A percentile compares a stretch with the other conserved stretches of the same genome.
Evolutionary conservation across 768 basidiomycete species (phyloP).

Genomic region (Infundibulicybe gibba): DNA sequence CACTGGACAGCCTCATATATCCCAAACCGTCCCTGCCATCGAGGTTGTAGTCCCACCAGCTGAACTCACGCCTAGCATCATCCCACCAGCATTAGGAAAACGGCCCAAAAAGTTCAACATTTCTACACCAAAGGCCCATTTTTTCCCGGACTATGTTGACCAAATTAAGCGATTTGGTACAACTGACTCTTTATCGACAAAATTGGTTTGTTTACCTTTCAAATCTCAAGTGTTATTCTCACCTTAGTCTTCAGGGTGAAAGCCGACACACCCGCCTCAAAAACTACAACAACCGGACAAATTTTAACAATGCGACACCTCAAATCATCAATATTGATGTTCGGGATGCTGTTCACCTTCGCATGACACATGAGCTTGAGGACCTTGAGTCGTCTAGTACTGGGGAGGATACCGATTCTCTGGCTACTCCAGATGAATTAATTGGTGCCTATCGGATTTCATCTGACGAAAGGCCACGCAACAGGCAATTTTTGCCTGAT

Average conservation of each 20-base stretch:
- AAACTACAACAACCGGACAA: constrained; percentile 6
- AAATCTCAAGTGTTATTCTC: not conserved
- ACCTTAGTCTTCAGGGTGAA: not conserved
- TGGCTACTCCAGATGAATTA: not conserved
- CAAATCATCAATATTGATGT: constrained; percentile 12
- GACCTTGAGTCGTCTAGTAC: not conserved
- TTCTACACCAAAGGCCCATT: constrained; percentile 25
- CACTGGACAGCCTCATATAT: too few species aligned
- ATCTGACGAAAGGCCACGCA: not conserved
- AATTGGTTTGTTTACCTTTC: constrained; percentile 9
- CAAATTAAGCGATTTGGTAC: constrained; percentile 16
- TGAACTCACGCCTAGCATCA: too few species aligned
- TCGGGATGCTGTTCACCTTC: constrained; percentile 7
- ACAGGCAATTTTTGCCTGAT: not conserved
- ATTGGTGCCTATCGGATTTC: not conserved
- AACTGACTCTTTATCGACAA: constrained; percentile 21
- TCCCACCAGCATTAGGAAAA: not conserved
- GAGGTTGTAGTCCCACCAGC: too few species aligned
- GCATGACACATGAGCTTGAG: constrained; percentile 6
- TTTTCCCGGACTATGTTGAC: constrained; percentile 19
- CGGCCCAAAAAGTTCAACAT: constrained; percentile 15
- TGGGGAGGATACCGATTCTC: not conserved
- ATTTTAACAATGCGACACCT: constrained; percentile 9
- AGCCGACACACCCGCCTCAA: constrained; percentile 7
- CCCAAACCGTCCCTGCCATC: not conserved